Evolutionary conservation across 495 filamentous ascomycete species (phyloP).

Genomic region (Podospora sp.): DNA sequence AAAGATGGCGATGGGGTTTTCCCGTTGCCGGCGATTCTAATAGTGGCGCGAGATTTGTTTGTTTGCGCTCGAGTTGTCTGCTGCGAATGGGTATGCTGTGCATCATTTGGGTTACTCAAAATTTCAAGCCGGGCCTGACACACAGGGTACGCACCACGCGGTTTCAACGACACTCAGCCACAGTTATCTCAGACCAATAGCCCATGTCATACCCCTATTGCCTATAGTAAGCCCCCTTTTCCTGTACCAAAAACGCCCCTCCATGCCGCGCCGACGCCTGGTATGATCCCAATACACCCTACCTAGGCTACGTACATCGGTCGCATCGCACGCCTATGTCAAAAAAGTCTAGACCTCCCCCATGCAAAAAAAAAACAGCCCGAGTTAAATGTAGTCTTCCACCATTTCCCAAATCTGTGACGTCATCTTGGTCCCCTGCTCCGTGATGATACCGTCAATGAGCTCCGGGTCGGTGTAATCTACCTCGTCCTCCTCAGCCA

Average conservation of each 20-base stretch:
- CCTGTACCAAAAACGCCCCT: neutral
- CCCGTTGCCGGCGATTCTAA: slow-evolving; percentile 2
- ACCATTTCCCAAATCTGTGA: slow-evolving; percentile 41
- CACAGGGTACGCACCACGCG: neutral
- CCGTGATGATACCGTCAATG: slow-evolving; percentile 38
- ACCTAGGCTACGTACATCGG: neutral
- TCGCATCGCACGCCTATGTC: neutral
- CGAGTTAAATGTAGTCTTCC: slow-evolving; percentile 38
- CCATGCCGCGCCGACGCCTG: neutral
- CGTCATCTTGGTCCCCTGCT: slow-evolving; percentile 48
- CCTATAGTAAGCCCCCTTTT: neutral
- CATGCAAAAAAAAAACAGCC: neutral
- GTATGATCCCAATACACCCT: neutral
- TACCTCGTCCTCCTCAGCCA: slow-evolving; percentile 53
- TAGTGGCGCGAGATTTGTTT: neutral
- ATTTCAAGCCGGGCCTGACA: too few species aligned
- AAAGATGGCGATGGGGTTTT: neutral
- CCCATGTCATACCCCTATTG: neutral
- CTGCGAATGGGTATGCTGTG: too few species aligned
- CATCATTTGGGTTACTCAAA: too few species aligned
- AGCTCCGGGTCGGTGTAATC: slow-evolving; percentile 72
- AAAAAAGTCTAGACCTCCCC: neutral
- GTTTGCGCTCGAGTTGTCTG: neutral
- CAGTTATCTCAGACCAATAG: neutral
- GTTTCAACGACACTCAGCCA: neutral